Conservation (phyloP, 2,329 filamentous ascomycete genomes). For the Fusarium decemcellulare region DNA sequence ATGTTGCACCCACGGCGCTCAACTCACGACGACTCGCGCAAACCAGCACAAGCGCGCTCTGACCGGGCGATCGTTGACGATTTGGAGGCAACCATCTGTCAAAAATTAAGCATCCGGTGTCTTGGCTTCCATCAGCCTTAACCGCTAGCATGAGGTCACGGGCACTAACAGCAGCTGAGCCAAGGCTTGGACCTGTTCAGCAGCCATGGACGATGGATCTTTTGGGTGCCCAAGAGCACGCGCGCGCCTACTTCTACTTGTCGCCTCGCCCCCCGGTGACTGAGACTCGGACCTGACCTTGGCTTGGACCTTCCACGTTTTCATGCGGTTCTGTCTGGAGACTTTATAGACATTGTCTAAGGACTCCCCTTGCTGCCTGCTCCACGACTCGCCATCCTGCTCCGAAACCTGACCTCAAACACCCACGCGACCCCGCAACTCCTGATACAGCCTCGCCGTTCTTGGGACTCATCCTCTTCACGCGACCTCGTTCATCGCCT, state of each 20-base stretch:
- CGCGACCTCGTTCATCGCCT: slow-evolving; percentile 31
- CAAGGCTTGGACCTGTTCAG: slow-evolving; percentile 9
- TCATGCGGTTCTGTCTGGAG: neutral
- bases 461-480: slow-evolving; percentile 34
- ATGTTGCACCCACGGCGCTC: neutral
- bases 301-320: slow-evolving; percentile 4
- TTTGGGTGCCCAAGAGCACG: neutral
- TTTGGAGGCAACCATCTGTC: neutral
- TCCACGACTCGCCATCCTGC: slow-evolving; percentile 7
- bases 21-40: neutral
- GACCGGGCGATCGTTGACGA: neutral
- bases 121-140: slow-evolving; percentile 9
- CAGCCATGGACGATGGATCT: neutral
- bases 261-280: slow-evolving; percentile 16
- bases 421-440: slow-evolving; percentile 40
- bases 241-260: slow-evolving; percentile 19
- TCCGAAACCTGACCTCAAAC: slow-evolving; percentile 36
- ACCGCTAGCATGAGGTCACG: slow-evolving; percentile 34
- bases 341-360: slow-evolving; percentile 28
- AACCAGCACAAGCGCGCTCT: neutral
- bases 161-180: slow-evolving; percentile 4
- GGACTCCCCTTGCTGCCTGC: slow-evolving; percentile 16
- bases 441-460: slow-evolving; percentile 36
- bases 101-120: slow-evolving; percentile 31
- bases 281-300: slow-evolving; percentile 18